Evolutionary conservation across 345 rosid species (phyloP).

Genomic region (Atalantia buxifolia): DNA sequence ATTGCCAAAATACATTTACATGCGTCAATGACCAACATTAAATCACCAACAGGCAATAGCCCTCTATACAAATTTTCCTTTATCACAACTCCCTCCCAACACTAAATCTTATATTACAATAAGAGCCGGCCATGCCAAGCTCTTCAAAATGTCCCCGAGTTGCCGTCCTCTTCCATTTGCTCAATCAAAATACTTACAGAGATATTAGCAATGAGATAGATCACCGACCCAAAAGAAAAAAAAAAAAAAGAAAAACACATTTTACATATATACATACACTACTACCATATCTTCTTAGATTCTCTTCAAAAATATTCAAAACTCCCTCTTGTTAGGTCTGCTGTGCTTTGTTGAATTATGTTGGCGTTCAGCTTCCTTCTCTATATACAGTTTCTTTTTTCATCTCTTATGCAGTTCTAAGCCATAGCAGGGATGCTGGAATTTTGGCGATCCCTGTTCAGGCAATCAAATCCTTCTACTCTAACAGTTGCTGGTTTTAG

Average conservation of each 20-base stretch:
- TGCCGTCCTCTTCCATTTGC: conserved; percentile 9
- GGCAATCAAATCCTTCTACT: conserved; percentile 99
- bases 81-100: conserved; percentile 7
- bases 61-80: conserved; percentile 30
- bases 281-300: conserved; percentile 16
- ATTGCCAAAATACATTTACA: conserved; percentile 34
- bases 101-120: conserved; percentile 35
- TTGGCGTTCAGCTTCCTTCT: conserved; percentile 37
- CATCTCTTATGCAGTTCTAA: conserved; percentile 36
- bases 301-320: conserved; percentile 31
- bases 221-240: conserved; percentile 9
- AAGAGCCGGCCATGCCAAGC: conserved; percentile 11
- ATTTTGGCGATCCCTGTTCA: conserved; percentile 86
- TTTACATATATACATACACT: conserved; percentile 24
- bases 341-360: conserved; percentile 20
- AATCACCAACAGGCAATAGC: conserved; percentile 23
- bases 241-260: conserved; percentile 1
- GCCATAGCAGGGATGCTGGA: conserved; percentile 99
- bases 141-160: conserved; percentile 22
- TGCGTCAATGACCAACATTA: conserved; percentile 17
- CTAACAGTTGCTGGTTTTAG: conserved; percentile 86
- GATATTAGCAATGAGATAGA: conserved; percentile 25
- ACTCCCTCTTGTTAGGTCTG: conserved; percentile 36
- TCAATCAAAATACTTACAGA: conserved; percentile 43
- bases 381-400: conserved; percentile 59